Evolutionary conservation across 2,329 filamentous ascomycete genomes (phyloP).

Genomic region (Cryphonectria parasitica): DNA sequence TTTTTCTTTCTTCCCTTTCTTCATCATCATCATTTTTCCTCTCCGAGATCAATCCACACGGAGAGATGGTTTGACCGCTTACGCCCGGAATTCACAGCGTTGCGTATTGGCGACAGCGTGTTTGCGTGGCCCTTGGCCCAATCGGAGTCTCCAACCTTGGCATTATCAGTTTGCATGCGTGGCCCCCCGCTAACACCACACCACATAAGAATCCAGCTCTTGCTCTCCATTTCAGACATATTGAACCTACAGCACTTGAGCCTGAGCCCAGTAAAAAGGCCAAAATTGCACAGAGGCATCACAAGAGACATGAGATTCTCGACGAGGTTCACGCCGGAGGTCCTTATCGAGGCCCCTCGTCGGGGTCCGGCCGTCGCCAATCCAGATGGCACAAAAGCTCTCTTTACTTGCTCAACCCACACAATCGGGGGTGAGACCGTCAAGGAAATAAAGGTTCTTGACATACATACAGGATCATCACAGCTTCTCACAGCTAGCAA

Average conservation of each 20-base stretch:
- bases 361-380: conserved; percentile 41
- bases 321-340: conserved; percentile 32
- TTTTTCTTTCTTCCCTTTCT: too few relatives aligned
- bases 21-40: too few relatives aligned
- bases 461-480: conserved; percentile 38
- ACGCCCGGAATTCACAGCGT: not conserved
- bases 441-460: conserved; percentile 41
- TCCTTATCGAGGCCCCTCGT: conserved; percentile 31
- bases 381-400: conserved; percentile 41
- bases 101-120: not conserved
- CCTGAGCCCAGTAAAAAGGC: not conserved
- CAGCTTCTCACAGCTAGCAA: conserved; percentile 35
- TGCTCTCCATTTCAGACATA: not conserved
- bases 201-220: not conserved
- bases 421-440: conserved; percentile 38
- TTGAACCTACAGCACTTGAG: not conserved
- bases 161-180: not conserved
- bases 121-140: not conserved
- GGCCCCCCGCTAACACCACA: not conserved
- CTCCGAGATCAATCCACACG: not conserved
- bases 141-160: not conserved
- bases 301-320: conserved; percentile 7
- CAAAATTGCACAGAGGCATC: not conserved
- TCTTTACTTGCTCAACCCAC: conserved; percentile 44
- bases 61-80: not conserved